Base-by-base conservation (phyloP, 257 asterid genomes). In the Rauvolfia tetraphylla region DNA sequence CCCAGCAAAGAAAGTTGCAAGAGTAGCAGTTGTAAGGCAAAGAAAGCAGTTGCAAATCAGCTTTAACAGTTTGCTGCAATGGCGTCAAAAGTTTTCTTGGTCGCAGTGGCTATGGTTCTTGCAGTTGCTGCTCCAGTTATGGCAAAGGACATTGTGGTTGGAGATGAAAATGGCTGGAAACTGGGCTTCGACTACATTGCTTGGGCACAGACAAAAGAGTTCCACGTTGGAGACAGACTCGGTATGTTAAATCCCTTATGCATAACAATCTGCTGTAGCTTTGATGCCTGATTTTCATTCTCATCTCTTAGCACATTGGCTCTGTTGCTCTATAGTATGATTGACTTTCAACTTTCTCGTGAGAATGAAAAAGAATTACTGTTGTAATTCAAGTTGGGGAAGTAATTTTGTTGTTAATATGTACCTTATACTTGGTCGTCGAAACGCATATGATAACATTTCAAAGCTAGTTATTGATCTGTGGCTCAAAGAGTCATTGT, bases 161-260 rank as follows among this genome's bases (percentile, higher is more conserved):
- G 91, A 76, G 91, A 82, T 48, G 80, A 81, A 12, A 29, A 18
- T 18, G 91, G 91, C 27, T 87, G 91, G 91, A 81, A 67, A 27
- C 1, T 75, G 7, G 49, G 33, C 27, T 73, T 87, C 38, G 67
- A 81, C 49, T 87, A 77, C 75, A 62, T 73, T 0, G 15, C 41
- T 1, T 87, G 90, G 88, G 85, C 83, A 1, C 5, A 38, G 7
- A 78, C 84, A 11, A 77, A 77, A 68, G 62, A 78, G 10, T 86
- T 86, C 57, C 79, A 41, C 7, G 87, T 82, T 5, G 90, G 88
- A 1, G 76, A 72, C 65, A 51, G 48, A 31, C 62, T 72, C 12
- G 25, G 76, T 72, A 72, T 10, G 63, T 53, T 27, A 14, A 1
- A n/a, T 23, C 49, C 14, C 49, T 44, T 44, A 39, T 6, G 6